Conservation (phyloP, 148 eudicot genomes). For the Euryodendron excelsum region DNA sequence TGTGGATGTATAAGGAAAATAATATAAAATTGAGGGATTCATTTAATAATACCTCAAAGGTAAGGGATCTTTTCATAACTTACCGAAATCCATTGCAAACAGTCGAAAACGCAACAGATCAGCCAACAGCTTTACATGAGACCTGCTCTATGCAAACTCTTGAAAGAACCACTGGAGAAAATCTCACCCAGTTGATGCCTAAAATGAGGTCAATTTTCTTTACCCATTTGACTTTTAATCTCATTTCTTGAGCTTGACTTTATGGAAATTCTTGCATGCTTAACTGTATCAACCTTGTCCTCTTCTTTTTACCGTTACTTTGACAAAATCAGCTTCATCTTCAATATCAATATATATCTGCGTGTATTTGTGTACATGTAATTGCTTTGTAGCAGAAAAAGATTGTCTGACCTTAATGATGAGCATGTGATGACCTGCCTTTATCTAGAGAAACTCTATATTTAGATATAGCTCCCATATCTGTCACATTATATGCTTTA, state of each 20-base stretch:
- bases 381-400: not conserved
- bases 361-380: not conserved
- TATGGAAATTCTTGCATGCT: not conserved
- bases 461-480: not conserved
- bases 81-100: not conserved
- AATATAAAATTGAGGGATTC: not conserved
- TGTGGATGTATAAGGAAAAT: too few species aligned
- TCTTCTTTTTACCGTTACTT: too few species aligned
- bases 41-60: not conserved
- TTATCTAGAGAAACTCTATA: not conserved
- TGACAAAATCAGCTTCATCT: not conserved
- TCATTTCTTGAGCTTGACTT: not conserved
- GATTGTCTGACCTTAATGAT: not conserved
- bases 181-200: not conserved
- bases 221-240: not conserved
- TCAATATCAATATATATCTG: too few species aligned
- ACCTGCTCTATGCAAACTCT: too few species aligned
- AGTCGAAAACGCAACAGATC: not conserved
- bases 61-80: not conserved
- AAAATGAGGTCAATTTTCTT: not conserved
- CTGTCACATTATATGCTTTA: not conserved
- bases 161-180: too few species aligned
- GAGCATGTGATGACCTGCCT: not conserved
- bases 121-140: too few species aligned
- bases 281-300: not conserved